Base-by-base conservation (phyloP, 768 basidiomycete genomes). In the Albatrellus ellisii region DNA sequence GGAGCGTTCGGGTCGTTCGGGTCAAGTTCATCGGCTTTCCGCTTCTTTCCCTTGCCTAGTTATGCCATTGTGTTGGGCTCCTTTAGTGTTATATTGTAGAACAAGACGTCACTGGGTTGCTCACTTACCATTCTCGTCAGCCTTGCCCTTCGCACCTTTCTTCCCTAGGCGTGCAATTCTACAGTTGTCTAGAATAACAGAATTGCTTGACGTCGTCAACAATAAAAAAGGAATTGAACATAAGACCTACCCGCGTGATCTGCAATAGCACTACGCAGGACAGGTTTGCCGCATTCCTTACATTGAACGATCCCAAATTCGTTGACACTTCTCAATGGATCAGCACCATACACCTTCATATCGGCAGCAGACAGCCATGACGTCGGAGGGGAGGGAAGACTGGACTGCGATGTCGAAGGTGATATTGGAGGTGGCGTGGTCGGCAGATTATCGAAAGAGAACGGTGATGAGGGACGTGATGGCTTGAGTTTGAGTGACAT, bases 321-420 rank as follows among this genome's bases (percentile, higher is more conserved):
- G 2, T 77, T 75, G 7, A 47, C 44, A 34, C 69, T 69, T 12
- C 45, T 41, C 22, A 92, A 68, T 5, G 89, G 86, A 43, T 78
- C 67, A 2, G 78, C 68, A 25, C 88, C 88, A 59, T 84, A 94
- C 46, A 83, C 69, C 65, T 80, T 82, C 89, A 89, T 91, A 54
- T 91, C 86, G 36, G 72, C 71, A 6, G 83, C 86, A 21, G 81
- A 74, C 11, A 92, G 77, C 79, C 87, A 88, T 63, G 77, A 70
- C 18, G 86, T 82, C 0, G 89, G 88, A 0, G 88, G 86, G 0
- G 81, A 76, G 0, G 73, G 70, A 2, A 77, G 60, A 50, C 32
- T 71, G 65, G 44, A 24, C 1, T 55, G 46, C 5, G 64, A 49
- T 3, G 54, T 42, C 1, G 39, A 45, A 9, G 61, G 57, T 0